These are phyloP conservation scores for Phytophthora pistaciae DNA, from an alignment of 352 stramenopile species.

Conservation along the genomic window DNA sequence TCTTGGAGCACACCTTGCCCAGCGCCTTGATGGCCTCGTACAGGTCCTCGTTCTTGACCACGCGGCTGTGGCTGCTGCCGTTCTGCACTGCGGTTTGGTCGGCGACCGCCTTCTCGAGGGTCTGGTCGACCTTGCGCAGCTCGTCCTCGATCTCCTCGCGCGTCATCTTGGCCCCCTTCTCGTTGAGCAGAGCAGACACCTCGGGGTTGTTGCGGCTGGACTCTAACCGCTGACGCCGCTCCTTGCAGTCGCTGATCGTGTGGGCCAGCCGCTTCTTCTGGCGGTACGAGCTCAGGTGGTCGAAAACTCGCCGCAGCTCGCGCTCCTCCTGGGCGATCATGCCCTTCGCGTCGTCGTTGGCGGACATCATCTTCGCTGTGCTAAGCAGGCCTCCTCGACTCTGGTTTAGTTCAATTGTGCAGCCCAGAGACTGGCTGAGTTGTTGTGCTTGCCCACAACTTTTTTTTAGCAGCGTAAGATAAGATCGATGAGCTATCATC, in stretches of 20 bases:
- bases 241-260: slow-evolving; percentile 53
- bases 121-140: slow-evolving; percentile 68
- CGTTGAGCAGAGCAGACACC: slow-evolving; percentile 78
- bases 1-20: slow-evolving; percentile 93
- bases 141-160: slow-evolving; percentile 83
- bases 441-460: too few species aligned
- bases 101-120: slow-evolving; percentile 54
- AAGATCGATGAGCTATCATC: too few species aligned
- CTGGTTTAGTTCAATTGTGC: not conserved
- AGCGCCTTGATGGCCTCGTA: slow-evolving; percentile 94
- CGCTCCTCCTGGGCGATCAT: slow-evolving; percentile 96
- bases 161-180: slow-evolving; percentile 83
- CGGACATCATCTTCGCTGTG: slow-evolving; percentile 66
- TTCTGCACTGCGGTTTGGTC: slow-evolving; percentile 68
- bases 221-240: slow-evolving; percentile 70
- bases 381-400: not conserved
- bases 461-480: too few species aligned
- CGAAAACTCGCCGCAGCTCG: slow-evolving; percentile 95
- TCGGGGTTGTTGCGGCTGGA: slow-evolving; percentile 74
- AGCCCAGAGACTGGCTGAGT: not conserved
- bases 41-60: slow-evolving; percentile 94
- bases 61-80: slow-evolving; percentile 52
- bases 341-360: slow-evolving; percentile 77
- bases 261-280: slow-evolving; percentile 82
- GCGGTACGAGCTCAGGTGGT: slow-evolving; percentile 93